Conservation (phyloP, 2,329 filamentous ascomycete species). For the Dactylellina leptospora region DNA sequence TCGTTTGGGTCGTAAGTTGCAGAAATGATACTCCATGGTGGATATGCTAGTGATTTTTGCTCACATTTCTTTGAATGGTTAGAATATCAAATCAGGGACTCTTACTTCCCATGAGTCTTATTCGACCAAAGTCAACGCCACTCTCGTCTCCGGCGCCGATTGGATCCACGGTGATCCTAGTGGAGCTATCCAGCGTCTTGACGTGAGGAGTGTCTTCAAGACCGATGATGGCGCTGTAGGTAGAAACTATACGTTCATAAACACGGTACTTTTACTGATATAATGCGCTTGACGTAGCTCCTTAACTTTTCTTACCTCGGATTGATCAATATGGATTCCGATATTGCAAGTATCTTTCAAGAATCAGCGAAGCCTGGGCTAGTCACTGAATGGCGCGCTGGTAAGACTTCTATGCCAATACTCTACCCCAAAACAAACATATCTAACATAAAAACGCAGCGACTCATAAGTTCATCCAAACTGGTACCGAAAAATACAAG, state of each 20-base stretch:
- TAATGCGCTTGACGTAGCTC: slow-evolving; percentile 40
- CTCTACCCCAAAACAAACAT: not conserved
- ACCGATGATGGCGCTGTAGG: slow-evolving; percentile 53
- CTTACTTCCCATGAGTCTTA: slow-evolving; percentile 61
- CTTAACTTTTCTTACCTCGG: slow-evolving; percentile 61
- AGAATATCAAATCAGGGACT: slow-evolving; percentile 57
- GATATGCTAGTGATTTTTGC: not conserved
- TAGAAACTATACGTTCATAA: not conserved
- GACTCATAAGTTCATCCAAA: slow-evolving; percentile 61
- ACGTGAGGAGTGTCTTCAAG: slow-evolving; percentile 60
- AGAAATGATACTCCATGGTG: not conserved
- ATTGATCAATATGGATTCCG: slow-evolving; percentile 59
- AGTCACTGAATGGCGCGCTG: slow-evolving; percentile 61
- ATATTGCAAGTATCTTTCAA: slow-evolving; percentile 59
- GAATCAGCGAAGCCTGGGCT: slow-evolving; percentile 60
- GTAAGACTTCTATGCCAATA: slow-evolving; percentile 56
- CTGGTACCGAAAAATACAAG: slow-evolving; percentile 59
- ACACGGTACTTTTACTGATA: not conserved
- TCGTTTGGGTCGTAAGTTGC: slow-evolving; percentile 45
- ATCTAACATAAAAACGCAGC: slow-evolving; percentile 56
- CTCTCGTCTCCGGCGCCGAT: slow-evolving; percentile 61
- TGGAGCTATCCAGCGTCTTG: slow-evolving; percentile 60
- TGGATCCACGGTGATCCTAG: slow-evolving; percentile 61
- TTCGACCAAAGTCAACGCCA: slow-evolving; percentile 60
- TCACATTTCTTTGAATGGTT: not conserved